These are phyloP conservation scores for Boeremia exigua DNA, from an alignment of 2,329 filamentous ascomycete species.

Conservation along the genomic window DNA sequence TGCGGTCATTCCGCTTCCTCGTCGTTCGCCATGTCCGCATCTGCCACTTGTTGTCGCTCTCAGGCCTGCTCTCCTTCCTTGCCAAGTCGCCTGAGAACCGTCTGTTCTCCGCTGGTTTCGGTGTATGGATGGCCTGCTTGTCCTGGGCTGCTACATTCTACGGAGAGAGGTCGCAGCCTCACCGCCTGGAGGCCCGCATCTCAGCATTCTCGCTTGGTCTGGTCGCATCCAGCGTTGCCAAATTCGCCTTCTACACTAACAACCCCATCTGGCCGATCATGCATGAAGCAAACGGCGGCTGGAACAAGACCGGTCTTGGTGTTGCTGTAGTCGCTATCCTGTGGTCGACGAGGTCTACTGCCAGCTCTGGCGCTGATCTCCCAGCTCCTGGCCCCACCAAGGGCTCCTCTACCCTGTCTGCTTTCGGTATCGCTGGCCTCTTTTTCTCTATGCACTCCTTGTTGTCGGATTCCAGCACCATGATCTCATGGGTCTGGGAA, in stretches of 20 bases:
- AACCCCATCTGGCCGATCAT: conserved; percentile 97
- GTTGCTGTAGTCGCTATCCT: conserved; percentile 78
- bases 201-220: conserved; percentile 82
- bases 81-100: conserved; percentile 74
- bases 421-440: conserved; percentile 79
- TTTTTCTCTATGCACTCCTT: conserved; percentile 92
- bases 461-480: conserved; percentile 95
- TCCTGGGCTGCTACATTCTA: conserved; percentile 85
- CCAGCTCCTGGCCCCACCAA: conserved; percentile 62
- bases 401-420: conserved; percentile 74
- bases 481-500: conserved; percentile 99
- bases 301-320: conserved; percentile 82
- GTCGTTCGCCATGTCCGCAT: conserved; percentile 72
- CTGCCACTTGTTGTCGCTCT: conserved; percentile 77
- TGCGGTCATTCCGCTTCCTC: conserved; percentile 70
- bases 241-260: conserved; percentile 92
- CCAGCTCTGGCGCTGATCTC: conserved; percentile 53
- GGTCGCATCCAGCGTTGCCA: conserved; percentile 83
- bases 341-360: conserved; percentile 72
- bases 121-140: conserved; percentile 78
- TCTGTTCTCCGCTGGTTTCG: conserved; percentile 81
- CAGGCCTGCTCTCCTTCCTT: conserved; percentile 80
- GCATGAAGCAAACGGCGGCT: conserved; percentile 86
- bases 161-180: conserved; percentile 75
- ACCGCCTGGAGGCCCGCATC: conserved; percentile 80